Base-by-base conservation (phyloP, 257 asterid species). In the Cruciata laevipes region DNA sequence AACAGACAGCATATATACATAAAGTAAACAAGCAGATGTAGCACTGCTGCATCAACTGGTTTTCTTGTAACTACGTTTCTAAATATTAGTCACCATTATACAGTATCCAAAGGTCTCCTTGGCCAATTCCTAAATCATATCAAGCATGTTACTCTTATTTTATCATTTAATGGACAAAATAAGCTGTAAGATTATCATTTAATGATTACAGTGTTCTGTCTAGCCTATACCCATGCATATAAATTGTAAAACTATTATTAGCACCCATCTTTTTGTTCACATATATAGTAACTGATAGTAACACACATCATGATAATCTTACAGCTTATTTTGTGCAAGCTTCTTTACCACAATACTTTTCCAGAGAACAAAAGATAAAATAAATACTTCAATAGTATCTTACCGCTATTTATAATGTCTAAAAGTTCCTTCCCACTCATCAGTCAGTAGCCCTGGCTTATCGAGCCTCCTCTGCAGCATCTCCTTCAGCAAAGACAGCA, bases 401-500 rank as follows among this genome's bases (percentile, higher is more conserved):
- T 72, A 93, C 99, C 97, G 81, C 35, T n/a, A n/a, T 80, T 74
- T 66, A 93, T 88, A 73, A 74, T 78, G 70, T 90, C 95, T 73
- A 90, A 82, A 70, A 93, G 88, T 51, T 93, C 99, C n/a, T 84
- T 82, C 67, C 99, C 99, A 52, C 99, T 97, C 87, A 69, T n/a
- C n/a, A n/a, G n/a, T n/a, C n/a, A 73, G 89, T 87, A 59, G 99
- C 99, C 67, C 99, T 96, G 7, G 99, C 95, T 17, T 82, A 95
- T 77, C 89, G 85, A 66, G 99, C 99, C 76, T 93, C 97, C 72
- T n/a, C 95, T 71, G 96, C 99, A 69, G 90, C 91, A 77, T 95
- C 87, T 78, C 99, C 99, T 83, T 93, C 99, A 59, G 99, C 98
- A 83, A 93, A 93, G 71, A 84, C 97, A 84, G 92, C 92, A 72